phyloP scores from a whole-genome alignment of 2,329 filamentous ascomycete genomes.

The Epicoccum sorghinum region DNA sequence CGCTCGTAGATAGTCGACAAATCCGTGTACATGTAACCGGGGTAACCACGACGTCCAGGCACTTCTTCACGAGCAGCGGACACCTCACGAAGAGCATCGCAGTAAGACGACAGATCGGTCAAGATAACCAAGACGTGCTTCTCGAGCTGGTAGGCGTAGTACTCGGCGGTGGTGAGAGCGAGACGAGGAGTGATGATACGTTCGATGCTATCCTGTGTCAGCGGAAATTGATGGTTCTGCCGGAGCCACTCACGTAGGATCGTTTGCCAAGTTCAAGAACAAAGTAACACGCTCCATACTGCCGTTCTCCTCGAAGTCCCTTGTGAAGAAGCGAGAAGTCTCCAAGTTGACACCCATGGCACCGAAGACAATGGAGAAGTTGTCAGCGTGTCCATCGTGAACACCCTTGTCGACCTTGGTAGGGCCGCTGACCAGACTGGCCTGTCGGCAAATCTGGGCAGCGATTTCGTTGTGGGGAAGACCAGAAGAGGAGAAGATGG shows the following conservation, averaged over 20 bases:
- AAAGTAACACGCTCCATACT: conserved; percentile 96
- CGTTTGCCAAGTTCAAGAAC: conserved; percentile 98
- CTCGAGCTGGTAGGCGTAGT: conserved; percentile 99
- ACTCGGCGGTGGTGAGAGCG: conserved; percentile 96
- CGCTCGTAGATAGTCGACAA: conserved; percentile 99
- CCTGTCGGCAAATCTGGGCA: conserved; percentile 97
- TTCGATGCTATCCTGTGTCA: conserved; percentile 73
- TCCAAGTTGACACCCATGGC: conserved; percentile 99
- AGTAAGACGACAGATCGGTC: conserved; percentile 97
- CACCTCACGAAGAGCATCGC: conserved; percentile 97
- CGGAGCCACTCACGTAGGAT: conserved; percentile 77
- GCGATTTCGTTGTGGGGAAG: conserved; percentile 99
- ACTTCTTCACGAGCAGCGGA: conserved; percentile 98
- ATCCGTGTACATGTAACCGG: conserved; percentile 99
- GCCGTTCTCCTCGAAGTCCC: conserved; percentile 98
- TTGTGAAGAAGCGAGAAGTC: conserved; percentile 96
- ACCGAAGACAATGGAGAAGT: conserved; percentile 99
- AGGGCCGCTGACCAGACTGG: conserved; percentile 86
- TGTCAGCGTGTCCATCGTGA: conserved; percentile 96
- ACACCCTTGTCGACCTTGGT: conserved; percentile 96
- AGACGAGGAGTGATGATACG: conserved; percentile 99
- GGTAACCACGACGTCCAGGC: conserved; percentile 97
- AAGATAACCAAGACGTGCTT: conserved; percentile 99
- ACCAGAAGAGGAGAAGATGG: conserved; percentile 98
- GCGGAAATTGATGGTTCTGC: conserved; percentile 6